Evolutionary conservation across 176 grass and related monocot genomes (phyloP).

Genomic region (Eragrostis nindensis): DNA sequence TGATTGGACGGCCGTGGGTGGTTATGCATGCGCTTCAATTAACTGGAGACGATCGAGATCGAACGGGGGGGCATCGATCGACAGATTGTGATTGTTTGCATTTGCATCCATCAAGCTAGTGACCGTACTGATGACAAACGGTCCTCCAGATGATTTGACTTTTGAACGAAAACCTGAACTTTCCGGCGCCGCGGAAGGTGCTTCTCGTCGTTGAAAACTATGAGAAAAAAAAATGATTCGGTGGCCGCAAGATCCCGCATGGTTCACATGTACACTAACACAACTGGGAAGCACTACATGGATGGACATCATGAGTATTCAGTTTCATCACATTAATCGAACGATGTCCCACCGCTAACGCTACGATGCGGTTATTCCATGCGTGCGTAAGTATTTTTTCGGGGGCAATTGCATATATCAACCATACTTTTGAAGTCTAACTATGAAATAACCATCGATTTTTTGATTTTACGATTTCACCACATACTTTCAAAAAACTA

Average conservation of each 20-base stretch:
- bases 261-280: background rate
- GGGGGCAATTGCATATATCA: too few relatives aligned
- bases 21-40: background rate
- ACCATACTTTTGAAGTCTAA: too few relatives aligned
- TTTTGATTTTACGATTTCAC: too few relatives aligned
- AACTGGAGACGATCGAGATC: too few relatives aligned
- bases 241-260: background rate
- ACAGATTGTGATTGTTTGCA: background rate
- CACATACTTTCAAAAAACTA: too few relatives aligned
- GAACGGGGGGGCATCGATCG: background rate
- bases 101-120: background rate
- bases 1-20: slow-evolving; percentile 40
- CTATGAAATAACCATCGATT: too few relatives aligned
- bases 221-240: background rate
- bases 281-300: too few relatives aligned
- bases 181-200: background rate
- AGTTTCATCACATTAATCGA: too few relatives aligned
- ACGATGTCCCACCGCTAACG: too few relatives aligned
- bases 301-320: too few relatives aligned
- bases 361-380: too few relatives aligned
- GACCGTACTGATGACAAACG: background rate
- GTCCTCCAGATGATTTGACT: background rate
- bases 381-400: too few relatives aligned
- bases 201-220: background rate
- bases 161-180: background rate